These are phyloP conservation scores for Boletus insuetus DNA, from an alignment of 768 basidiomycete species.

Conservation along the genomic window DNA sequence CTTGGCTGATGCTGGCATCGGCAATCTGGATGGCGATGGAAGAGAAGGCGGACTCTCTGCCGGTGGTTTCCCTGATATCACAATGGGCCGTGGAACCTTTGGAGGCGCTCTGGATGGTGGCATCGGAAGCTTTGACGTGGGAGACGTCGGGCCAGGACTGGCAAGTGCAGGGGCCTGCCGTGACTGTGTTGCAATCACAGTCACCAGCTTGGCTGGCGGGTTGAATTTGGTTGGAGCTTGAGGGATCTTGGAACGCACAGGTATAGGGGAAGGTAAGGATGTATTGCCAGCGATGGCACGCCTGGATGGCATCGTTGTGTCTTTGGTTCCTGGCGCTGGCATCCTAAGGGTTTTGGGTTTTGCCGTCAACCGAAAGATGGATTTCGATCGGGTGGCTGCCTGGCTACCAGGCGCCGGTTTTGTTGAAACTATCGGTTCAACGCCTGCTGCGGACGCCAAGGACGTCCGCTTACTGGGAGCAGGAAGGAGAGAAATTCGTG, in stretches of 20 bases:
- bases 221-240: constrained; percentile 25
- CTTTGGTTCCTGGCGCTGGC: constrained; percentile 6
- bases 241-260: constrained; percentile 19
- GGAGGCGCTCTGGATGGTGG: constrained; percentile 13
- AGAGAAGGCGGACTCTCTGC: neutral
- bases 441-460: constrained; percentile 22
- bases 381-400: constrained; percentile 20
- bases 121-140: constrained; percentile 21
- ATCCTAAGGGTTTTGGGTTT: constrained; percentile 25
- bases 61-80: constrained; percentile 3
- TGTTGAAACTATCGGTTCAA: constrained; percentile 15
- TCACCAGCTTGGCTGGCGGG: constrained; percentile 30
- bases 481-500: constrained; percentile 24
- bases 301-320: constrained; percentile 8
- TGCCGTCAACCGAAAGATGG: constrained; percentile 28
- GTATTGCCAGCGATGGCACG: constrained; percentile 9
- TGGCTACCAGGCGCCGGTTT: neutral
- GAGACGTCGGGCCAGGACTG: neutral
- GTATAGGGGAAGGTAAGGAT: constrained; percentile 3
- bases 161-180: constrained; percentile 4
- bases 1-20: constrained; percentile 26
- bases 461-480: constrained; percentile 28
- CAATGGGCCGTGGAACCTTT: constrained; percentile 8
- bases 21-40: constrained; percentile 15
- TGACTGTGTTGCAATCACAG: constrained; percentile 27